phyloP scores from a whole-genome alignment of 2,329 filamentous ascomycete genomes.

The Pseudocercospora cruenta region DNA sequence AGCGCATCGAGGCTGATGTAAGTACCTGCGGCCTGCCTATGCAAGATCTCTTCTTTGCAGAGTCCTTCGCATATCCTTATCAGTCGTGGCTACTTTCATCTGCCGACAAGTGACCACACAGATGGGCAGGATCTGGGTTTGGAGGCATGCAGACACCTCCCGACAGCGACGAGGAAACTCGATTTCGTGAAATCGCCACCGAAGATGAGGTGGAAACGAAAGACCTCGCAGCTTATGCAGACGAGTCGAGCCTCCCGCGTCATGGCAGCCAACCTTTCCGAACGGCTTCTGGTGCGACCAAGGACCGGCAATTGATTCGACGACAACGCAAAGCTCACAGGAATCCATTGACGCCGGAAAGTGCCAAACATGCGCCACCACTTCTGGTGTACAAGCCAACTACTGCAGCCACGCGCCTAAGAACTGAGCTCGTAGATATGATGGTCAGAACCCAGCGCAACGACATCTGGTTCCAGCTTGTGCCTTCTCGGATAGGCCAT shows the following conservation, averaged over 20 bases:
- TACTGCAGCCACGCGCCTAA: constrained; percentile 18
- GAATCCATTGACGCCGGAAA: constrained; percentile 13
- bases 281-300: background rate
- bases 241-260: constrained; percentile 10
- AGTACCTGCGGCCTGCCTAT: background rate
- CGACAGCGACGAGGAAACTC: constrained; percentile 20
- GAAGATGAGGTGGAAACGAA: constrained; percentile 7
- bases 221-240: background rate
- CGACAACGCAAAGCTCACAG: constrained; percentile 6
- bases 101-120: background rate
- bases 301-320: constrained; percentile 12
- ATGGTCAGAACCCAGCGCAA: constrained; percentile 21
- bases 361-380: background rate
- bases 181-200: background rate
- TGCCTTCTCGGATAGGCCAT: constrained; percentile 22
- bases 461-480: constrained; percentile 23
- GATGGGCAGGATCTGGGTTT: background rate
- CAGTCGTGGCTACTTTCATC: background rate
- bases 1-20: constrained; percentile 4
- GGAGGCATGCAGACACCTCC: constrained; percentile 19
- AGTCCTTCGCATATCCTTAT: background rate
- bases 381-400: constrained; percentile 20
- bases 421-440: constrained; percentile 19
- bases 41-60: background rate
- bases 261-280: constrained; percentile 10